These are phyloP conservation scores for Cetraspora pellucida DNA, from an alignment of 192 early-diverging fungal genomes.

Conservation along the genomic window DNA sequence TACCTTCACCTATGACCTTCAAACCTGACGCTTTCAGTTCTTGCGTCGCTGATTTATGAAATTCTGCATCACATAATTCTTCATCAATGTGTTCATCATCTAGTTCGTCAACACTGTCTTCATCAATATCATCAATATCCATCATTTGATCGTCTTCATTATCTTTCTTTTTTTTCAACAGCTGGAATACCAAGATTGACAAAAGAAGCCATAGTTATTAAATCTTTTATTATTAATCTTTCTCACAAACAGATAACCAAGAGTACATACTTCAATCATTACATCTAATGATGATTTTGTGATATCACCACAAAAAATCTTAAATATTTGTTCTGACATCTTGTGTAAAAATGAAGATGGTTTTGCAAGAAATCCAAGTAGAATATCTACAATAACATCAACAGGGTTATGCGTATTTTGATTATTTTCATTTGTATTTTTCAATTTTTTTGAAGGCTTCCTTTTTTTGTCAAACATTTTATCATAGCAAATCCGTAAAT, in stretches of 20 bases:
- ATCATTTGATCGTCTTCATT: background rate
- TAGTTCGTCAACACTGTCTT: background rate
- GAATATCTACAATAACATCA: conserved; percentile 93
- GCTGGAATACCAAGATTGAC: background rate
- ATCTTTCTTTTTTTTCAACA: background rate
- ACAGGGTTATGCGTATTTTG: conserved; percentile 74
- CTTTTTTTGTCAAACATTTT: conserved; percentile 55
- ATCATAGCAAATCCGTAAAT: conserved; percentile 76
- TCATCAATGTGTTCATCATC: background rate
- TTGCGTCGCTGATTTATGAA: too few species aligned
- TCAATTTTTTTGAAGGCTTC: conserved; percentile 47
- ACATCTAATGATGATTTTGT: conserved; percentile 77
- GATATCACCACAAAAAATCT: conserved; percentile 72
- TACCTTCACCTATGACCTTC: background rate
- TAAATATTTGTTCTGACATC: conserved; percentile 84
- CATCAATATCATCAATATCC: conserved; percentile 8
- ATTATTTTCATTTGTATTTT: conserved; percentile 54
- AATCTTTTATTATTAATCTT: too few species aligned
- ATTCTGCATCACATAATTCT: background rate
- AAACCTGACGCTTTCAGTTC: background rate
- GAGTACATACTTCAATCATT: conserved; percentile 63
- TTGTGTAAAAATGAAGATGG: conserved; percentile 74
- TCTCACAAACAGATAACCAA: too few species aligned
- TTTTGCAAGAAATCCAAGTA: conserved; percentile 86
- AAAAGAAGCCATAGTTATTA: too few species aligned